These are phyloP conservation scores for Piloderma croceum DNA, from an alignment of 768 basidiomycete species.

Conservation along the genomic window DNA sequence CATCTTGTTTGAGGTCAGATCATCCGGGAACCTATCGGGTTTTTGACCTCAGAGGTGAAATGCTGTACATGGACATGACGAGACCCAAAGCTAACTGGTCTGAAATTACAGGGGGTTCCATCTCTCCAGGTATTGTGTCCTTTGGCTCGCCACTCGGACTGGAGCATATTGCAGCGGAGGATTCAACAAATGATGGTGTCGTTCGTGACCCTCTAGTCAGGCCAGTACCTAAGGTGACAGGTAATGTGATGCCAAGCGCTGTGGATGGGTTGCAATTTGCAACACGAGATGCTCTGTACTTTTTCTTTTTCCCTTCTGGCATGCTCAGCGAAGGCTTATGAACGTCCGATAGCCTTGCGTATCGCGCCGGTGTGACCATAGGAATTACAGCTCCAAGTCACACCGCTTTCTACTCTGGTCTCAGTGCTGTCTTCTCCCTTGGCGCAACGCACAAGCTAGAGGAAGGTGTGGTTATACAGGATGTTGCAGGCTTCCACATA, in stretches of 20 bases:
- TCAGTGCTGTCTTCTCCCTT: constrained; percentile 55
- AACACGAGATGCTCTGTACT: constrained; percentile 52
- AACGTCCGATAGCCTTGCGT: constrained; percentile 44
- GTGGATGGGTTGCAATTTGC: constrained; percentile 70
- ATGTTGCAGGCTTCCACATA: constrained; percentile 58
- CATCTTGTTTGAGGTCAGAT: too few relatives aligned
- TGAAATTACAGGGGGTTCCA: too few relatives aligned
- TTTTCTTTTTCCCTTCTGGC: constrained; percentile 6
- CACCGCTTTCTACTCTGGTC: constrained; percentile 46
- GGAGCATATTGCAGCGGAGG: constrained; percentile 56
- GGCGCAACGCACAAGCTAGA: constrained; percentile 51
- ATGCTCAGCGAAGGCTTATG: constrained; percentile 3
- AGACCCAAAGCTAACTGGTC: too few relatives aligned
- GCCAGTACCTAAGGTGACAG: constrained; percentile 39
- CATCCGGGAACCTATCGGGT: too few relatives aligned
- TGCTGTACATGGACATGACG: too few relatives aligned
- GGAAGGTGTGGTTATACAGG: constrained; percentile 53
- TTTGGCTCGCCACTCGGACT: constrained; percentile 60
- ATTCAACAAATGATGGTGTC: constrained; percentile 54
- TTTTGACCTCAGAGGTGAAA: too few relatives aligned
- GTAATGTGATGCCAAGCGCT: constrained; percentile 49
- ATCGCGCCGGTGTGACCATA: constrained; percentile 57
- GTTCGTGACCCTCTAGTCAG: constrained; percentile 31
- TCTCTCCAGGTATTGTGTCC: constrained; percentile 51
- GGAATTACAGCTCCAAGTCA: constrained; percentile 53